A percentile compares a stretch with the other conserved stretches of the same genome.
These are phyloP conservation scores for Brassica napus DNA, from an alignment of 345 rosid genomes.

Conservation along the genomic window DNA sequence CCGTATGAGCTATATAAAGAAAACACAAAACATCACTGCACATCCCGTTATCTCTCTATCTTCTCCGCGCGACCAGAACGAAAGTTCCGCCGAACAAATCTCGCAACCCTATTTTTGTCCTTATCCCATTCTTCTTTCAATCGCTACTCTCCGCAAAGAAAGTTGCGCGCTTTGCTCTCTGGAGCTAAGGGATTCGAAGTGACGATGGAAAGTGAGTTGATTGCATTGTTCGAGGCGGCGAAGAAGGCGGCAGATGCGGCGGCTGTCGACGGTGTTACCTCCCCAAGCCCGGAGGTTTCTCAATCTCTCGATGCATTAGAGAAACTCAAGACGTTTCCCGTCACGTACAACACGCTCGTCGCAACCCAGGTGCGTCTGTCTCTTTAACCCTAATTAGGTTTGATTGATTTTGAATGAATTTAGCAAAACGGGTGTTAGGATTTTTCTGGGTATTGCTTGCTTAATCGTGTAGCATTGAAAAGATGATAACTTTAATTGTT, in stretches of 20 bases:
- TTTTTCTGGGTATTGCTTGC: slow-evolving; percentile 18
- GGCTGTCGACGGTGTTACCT: slow-evolving; percentile 44
- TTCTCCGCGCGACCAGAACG: slow-evolving; percentile 31
- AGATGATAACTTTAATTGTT: background rate
- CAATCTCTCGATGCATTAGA: slow-evolving; percentile 73
- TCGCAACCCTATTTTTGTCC: background rate
- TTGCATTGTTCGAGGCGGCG: slow-evolving; percentile 78
- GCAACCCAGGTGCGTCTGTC: slow-evolving; percentile 56
- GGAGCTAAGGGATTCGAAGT: background rate
- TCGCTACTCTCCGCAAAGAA: slow-evolving; percentile 9
- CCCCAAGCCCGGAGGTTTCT: slow-evolving; percentile 61
- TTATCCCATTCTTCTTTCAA: background rate
- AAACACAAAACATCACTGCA: slow-evolving; percentile 19
- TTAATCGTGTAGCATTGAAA: slow-evolving; percentile 18
- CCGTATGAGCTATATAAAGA: slow-evolving; percentile 7
- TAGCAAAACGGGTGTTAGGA: background rate
- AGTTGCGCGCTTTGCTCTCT: background rate
- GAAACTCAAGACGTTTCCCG: slow-evolving; percentile 58
- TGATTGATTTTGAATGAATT: background rate
- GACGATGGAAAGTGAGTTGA: slow-evolving; percentile 73
- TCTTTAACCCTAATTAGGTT: background rate
- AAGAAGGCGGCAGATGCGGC: slow-evolving; percentile 90
- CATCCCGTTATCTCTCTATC: slow-evolving; percentile 15
- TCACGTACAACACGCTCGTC: slow-evolving; percentile 64
- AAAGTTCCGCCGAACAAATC: slow-evolving; percentile 29